phyloP scores from a whole-genome alignment of 2,329 filamentous ascomycete species.

The Trichoderma citrinoviride region DNA sequence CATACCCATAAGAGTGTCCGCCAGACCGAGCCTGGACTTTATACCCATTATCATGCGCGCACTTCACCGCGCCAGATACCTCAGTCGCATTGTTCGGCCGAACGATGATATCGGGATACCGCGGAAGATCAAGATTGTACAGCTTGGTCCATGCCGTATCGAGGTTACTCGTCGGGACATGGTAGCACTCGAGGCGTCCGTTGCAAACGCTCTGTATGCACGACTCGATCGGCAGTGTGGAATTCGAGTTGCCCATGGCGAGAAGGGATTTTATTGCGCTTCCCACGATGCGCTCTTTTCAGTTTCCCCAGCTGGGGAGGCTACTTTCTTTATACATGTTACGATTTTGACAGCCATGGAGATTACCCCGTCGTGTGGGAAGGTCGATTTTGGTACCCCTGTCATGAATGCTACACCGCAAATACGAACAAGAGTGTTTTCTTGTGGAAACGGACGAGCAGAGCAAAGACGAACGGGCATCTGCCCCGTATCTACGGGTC shows the following conservation, averaged over 20 bases:
- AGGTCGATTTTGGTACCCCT: not conserved
- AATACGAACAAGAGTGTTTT: not conserved
- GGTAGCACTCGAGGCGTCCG: slow-evolving; percentile 41
- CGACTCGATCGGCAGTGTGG: slow-evolving; percentile 40
- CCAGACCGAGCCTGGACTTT: slow-evolving; percentile 62
- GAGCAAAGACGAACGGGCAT: not conserved
- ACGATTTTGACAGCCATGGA: not conserved
- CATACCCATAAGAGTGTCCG: slow-evolving; percentile 62
- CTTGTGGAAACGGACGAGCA: not conserved
- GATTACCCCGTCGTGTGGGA: not conserved
- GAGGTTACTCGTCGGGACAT: not conserved
- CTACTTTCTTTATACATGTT: not conserved
- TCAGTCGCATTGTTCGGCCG: slow-evolving; percentile 52
- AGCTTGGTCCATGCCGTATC: slow-evolving; percentile 45
- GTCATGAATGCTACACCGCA: not conserved
- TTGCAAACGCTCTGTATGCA: slow-evolving; percentile 50
- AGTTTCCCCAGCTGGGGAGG: not conserved
- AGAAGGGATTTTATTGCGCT: not conserved
- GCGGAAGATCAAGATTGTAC: slow-evolving; percentile 51
- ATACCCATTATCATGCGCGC: slow-evolving; percentile 48
- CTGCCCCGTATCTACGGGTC: not conserved
- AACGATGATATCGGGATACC: slow-evolving; percentile 55
- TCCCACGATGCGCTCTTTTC: not conserved
- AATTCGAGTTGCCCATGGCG: slow-evolving; percentile 28
- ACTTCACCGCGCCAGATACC: slow-evolving; percentile 56